These are phyloP conservation scores for Aspergillus thermomutatus DNA, from an alignment of 2,329 filamentous ascomycete genomes.

Conservation along the genomic window DNA sequence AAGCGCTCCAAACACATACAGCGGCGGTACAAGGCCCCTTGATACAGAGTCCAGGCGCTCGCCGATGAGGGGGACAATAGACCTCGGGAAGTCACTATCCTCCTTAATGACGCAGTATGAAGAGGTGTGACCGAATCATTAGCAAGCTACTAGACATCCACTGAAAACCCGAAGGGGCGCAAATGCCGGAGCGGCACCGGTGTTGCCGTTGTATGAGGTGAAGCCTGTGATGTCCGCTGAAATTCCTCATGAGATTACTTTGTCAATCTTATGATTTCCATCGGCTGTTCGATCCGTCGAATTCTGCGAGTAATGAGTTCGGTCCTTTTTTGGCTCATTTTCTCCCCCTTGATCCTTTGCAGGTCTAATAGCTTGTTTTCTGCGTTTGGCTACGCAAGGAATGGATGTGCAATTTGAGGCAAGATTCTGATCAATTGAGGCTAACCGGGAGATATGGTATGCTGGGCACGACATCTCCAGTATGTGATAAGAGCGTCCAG, in stretches of 20 bases:
- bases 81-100: background rate
- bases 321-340: background rate
- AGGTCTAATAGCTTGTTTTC: background rate
- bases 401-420: background rate
- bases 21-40: background rate
- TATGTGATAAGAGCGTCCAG: background rate
- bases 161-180: background rate
- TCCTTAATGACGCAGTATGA: background rate
- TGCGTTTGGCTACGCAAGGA: background rate
- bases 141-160: background rate
- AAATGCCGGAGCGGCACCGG: background rate
- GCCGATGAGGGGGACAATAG: slow-evolving; percentile 12
- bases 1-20: background rate
- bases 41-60: slow-evolving; percentile 9
- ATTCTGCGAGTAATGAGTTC: background rate
- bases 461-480: background rate
- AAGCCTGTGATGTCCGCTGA: background rate
- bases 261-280: background rate
- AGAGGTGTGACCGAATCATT: background rate
- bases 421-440: background rate
- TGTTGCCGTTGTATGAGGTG: background rate
- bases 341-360: background rate
- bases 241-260: background rate
- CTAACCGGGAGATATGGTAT: background rate
- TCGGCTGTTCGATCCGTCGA: background rate